These are phyloP conservation scores for Globisporangium mamillatum DNA, from an alignment of 352 stramenopile genomes.

Conservation along the genomic window DNA sequence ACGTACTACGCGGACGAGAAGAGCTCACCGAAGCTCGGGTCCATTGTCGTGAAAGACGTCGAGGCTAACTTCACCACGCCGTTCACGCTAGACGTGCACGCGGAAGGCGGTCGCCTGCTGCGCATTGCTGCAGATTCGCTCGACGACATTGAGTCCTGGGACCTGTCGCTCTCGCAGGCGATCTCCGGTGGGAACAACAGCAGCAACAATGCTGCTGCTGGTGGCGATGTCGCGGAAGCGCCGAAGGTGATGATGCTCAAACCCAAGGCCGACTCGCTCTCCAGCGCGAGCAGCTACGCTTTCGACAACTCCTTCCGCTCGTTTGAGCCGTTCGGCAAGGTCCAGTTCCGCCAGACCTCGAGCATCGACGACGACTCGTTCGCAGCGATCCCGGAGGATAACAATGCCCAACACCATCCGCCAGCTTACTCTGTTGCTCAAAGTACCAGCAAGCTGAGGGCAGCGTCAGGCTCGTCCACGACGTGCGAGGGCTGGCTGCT, in stretches of 20 bases:
- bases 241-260: not conserved
- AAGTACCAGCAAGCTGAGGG: not conserved
- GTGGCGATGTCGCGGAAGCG: not conserved
- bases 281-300: not conserved
- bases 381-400: not conserved
- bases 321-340: conserved; percentile 7
- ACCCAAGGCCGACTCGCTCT: not conserved
- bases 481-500: conserved; percentile 55
- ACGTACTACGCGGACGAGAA: conserved; percentile 45
- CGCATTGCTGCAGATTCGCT: conserved; percentile 32
- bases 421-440: not conserved
- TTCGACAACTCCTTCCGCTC: not conserved
- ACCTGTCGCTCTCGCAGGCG: conserved; percentile 24
- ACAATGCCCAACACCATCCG: not conserved
- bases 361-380: conserved; percentile 2
- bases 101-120: conserved; percentile 25
- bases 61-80: conserved; percentile 29
- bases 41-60: conserved; percentile 25
- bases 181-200: not conserved
- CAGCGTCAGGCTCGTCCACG: not conserved
- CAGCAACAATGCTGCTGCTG: not conserved
- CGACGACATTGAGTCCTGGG: conserved; percentile 40
- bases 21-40: conserved; percentile 22
- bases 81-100: conserved; percentile 31
- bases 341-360: conserved; percentile 10